phyloP scores from a whole-genome alignment of 495 filamentous ascomycete species.

The Bacidia gigantensis region DNA sequence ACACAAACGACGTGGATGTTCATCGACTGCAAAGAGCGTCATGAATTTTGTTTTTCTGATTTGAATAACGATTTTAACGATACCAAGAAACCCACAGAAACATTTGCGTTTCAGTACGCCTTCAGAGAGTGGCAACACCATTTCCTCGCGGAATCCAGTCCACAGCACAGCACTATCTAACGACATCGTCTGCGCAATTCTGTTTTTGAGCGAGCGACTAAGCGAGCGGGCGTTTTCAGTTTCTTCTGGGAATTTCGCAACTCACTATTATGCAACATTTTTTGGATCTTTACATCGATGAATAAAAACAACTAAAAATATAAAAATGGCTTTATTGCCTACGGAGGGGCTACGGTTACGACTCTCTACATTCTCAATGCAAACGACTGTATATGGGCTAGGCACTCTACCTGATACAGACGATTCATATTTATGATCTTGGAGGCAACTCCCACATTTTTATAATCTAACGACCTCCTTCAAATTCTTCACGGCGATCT shows the following conservation, averaged over 20 bases:
- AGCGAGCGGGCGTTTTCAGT: conserved; percentile 3
- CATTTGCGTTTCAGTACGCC: not conserved
- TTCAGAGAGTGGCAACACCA: conserved; percentile 2
- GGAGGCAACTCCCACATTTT: not conserved
- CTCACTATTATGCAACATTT: too few relatives aligned
- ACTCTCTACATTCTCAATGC: not conserved
- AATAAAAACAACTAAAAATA: too few relatives aligned
- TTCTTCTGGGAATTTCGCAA: not conserved
- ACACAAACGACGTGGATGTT: not conserved
- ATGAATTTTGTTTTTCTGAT: not conserved
- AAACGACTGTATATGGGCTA: not conserved
- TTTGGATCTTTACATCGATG: too few relatives aligned
- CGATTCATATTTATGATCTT: not conserved
- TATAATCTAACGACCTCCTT: not conserved
- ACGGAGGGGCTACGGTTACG: not conserved
- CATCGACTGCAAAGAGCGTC: not conserved
- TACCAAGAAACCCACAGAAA: not conserved
- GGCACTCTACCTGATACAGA: not conserved
- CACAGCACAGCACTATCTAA: not conserved
- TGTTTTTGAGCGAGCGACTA: conserved; percentile 4
- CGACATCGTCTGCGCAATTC: not conserved
- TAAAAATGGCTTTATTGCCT: too few relatives aligned
- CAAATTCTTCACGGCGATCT: too few relatives aligned
- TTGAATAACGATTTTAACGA: not conserved
- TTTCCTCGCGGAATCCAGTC: not conserved